A percentile compares a stretch with the other conserved stretches of the same genome.
Evolutionary conservation across 306 rosid genomes (phyloP).

Genomic region (Dalbergia cochinchinensis): DNA sequence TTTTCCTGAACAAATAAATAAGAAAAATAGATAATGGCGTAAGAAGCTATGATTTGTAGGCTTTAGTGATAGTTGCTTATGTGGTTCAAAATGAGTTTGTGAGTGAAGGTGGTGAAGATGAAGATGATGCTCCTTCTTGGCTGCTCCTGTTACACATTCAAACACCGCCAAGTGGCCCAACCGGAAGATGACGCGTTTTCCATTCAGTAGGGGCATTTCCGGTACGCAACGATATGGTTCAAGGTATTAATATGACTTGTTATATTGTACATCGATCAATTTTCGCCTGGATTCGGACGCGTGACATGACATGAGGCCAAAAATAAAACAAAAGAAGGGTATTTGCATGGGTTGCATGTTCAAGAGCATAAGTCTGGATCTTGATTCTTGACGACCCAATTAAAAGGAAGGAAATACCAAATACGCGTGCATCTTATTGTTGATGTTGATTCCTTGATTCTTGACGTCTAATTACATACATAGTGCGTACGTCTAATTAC

Average conservation of each 20-base stretch:
- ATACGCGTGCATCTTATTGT: too few relatives aligned
- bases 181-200: not conserved
- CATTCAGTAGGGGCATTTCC: not conserved
- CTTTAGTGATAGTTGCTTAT: not conserved
- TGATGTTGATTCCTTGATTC: too few relatives aligned
- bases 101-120: not conserved
- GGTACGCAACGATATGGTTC: not conserved
- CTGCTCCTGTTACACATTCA: not conserved
- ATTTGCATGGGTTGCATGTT: not conserved
- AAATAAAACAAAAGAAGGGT: too few relatives aligned
- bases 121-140: not conserved
- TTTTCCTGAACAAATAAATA: too few relatives aligned
- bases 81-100: not conserved
- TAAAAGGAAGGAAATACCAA: too few relatives aligned
- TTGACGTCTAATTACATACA: too few relatives aligned
- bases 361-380: not conserved
- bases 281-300: slow-evolving; percentile 16
- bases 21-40: not conserved
- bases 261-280: not conserved
- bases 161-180: not conserved
- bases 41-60: slow-evolving; percentile 42
- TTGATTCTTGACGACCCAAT: slow-evolving; percentile 13
- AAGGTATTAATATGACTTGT: not conserved
- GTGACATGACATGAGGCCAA: not conserved
- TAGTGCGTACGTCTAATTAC: too few relatives aligned